These are phyloP conservation scores for Coelastrella sp. DNA, from an alignment of 139 green algal genomes.

Conservation along the genomic window DNA sequence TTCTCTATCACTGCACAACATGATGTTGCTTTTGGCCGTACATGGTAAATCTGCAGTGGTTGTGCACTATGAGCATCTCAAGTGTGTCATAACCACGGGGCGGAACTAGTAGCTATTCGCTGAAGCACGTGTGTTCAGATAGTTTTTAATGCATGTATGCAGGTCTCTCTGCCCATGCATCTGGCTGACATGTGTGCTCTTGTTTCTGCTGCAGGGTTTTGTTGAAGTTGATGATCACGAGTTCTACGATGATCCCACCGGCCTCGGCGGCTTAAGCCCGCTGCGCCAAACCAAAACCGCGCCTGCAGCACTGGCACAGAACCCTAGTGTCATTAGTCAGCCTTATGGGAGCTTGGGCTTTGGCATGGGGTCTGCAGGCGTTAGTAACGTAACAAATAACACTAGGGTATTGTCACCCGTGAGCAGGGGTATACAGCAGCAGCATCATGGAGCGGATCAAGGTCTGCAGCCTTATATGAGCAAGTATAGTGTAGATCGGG, in stretches of 20 bases:
- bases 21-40: too few relatives aligned
- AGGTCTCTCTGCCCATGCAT: too few relatives aligned
- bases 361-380: constrained; percentile 9
- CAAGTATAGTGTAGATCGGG: constrained; percentile 14
- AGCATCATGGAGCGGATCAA: background rate
- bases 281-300: background rate
- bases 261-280: background rate
- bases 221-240: constrained; percentile 17
- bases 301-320: background rate
- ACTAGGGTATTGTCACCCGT: background rate
- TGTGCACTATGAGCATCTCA: too few relatives aligned
- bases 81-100: too few relatives aligned
- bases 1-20: too few relatives aligned
- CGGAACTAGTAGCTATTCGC: too few relatives aligned
- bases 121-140: too few relatives aligned
- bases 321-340: background rate
- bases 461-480: constrained; percentile 26
- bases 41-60: too few relatives aligned
- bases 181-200: background rate
- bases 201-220: too few relatives aligned
- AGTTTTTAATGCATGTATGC: too few relatives aligned
- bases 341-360: constrained; percentile 18
- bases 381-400: background rate
- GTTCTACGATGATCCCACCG: constrained; percentile 37
- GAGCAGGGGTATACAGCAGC: constrained; percentile 3